Evolutionary conservation across 805 yeast genomes (phyloP).

Genomic region (Wickerhamiella dianesei): DNA sequence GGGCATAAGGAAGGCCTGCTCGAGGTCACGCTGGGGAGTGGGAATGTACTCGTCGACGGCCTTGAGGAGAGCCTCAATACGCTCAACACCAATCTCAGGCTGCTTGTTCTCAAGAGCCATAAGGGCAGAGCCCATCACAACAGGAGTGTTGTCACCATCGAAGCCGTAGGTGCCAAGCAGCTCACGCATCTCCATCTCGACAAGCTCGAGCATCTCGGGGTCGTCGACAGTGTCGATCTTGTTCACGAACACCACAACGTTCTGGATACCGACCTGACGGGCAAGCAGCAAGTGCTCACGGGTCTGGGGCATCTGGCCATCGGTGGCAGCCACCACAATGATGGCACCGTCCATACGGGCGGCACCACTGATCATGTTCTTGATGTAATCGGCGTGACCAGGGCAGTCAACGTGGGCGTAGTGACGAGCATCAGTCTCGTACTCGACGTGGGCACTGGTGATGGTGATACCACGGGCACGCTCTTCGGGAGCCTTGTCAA

Average conservation of each 20-base stretch:
- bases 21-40: conserved; percentile 91
- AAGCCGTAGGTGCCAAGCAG: conserved; percentile 80
- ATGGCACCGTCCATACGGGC: conserved; percentile 99
- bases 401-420: conserved; percentile 98
- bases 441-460: conserved; percentile 95
- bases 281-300: conserved; percentile 97
- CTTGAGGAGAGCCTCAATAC: conserved; percentile 69
- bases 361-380: conserved; percentile 99
- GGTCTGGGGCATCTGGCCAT: conserved; percentile 99
- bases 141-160: conserved; percentile 97
- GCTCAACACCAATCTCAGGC: conserved; percentile 85
- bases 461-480: conserved; percentile 99
- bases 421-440: conserved; percentile 88
- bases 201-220: conserved; percentile 97
- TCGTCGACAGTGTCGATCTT: conserved; percentile 96
- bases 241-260: conserved; percentile 94
- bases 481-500: conserved; percentile 98
- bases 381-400: conserved; percentile 97
- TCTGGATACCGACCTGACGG: conserved; percentile 98
- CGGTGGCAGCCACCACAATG: conserved; percentile 97
- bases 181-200: conserved; percentile 99
- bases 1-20: conserved; percentile 92
- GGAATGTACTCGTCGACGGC: conserved; percentile 93
- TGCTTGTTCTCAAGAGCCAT: conserved; percentile 81
- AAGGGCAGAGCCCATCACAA: conserved; percentile 95